Conservation (phyloP, 1,139 yeast genomes). For the Taphrina communis region DNA sequence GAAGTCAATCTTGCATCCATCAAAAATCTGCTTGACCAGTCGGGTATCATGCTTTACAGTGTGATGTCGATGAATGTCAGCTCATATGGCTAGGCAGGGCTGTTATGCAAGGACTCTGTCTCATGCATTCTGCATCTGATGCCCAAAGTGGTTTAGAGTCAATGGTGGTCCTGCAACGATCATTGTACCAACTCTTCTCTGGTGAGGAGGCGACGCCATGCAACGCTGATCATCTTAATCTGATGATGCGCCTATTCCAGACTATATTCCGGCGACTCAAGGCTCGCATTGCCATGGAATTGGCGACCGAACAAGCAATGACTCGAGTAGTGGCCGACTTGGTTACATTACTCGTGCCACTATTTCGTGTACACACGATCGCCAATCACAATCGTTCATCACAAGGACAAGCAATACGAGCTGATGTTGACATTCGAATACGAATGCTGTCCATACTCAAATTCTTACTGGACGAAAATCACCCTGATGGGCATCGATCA, state of each 20-base stretch:
- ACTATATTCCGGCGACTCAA: background rate
- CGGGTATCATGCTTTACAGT: background rate
- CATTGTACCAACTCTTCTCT: conserved; percentile 7
- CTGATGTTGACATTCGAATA: background rate
- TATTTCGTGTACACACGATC: conserved; percentile 3
- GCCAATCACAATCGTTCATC: background rate
- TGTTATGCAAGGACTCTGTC: conserved; percentile 5
- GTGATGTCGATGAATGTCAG: background rate
- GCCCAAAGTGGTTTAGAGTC: background rate
- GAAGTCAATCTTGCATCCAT: background rate
- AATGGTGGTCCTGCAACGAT: conserved; percentile 1
- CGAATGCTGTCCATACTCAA: background rate
- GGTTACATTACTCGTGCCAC: background rate
- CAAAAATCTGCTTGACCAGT: background rate
- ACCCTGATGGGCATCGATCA: background rate
- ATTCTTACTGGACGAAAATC: background rate
- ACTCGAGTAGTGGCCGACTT: conserved; percentile 1
- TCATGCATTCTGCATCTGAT: conserved; percentile 1
- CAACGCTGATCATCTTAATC: background rate
- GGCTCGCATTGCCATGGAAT: background rate
- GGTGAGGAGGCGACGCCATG: background rate
- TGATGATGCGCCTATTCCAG: background rate
- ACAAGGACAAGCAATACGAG: background rate
- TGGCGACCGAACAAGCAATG: background rate
- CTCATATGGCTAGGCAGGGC: conserved; percentile 10